Evolutionary conservation across 495 filamentous ascomycete species (phyloP).

Genomic region (Staphylotrichum longicolle): DNA sequence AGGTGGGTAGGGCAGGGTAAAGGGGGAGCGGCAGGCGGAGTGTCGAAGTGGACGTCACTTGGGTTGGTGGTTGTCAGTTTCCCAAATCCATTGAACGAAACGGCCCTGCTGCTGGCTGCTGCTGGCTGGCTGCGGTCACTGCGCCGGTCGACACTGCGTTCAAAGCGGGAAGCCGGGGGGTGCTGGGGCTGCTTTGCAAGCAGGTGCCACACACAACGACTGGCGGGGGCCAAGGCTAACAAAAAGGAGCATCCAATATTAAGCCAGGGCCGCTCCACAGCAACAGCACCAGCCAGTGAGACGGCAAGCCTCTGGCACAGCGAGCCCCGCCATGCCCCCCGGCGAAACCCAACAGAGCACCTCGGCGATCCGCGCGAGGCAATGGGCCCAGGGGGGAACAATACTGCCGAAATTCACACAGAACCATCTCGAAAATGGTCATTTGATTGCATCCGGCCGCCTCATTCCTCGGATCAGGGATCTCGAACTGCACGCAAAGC

Average conservation of each 20-base stretch:
- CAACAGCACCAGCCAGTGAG: conserved; percentile 11
- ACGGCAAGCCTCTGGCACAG: conserved; percentile 9
- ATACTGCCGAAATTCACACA: conserved; percentile 12
- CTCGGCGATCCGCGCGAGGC: conserved; percentile 2
- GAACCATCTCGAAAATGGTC: conserved; percentile 11
- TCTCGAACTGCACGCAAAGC: not conserved
- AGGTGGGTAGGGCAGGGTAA: not conserved
- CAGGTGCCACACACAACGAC: conserved; percentile 18
- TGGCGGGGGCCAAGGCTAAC: conserved; percentile 19
- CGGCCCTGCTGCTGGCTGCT: conserved; percentile 9
- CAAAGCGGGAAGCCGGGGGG: conserved; percentile 18
- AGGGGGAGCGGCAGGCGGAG: not conserved
- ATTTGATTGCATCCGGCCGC: conserved; percentile 2
- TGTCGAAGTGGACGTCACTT: conserved; percentile 9
- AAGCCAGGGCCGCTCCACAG: conserved; percentile 15
- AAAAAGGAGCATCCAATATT: conserved; percentile 26
- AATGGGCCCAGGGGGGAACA: not conserved
- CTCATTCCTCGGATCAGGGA: not conserved
- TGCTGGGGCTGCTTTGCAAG: conserved; percentile 10
- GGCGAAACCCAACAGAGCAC: conserved; percentile 5
- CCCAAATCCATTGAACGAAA: conserved; percentile 21
- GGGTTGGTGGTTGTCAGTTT: conserved; percentile 15
- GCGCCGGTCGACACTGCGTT: conserved; percentile 19
- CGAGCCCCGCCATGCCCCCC: conserved; percentile 14
- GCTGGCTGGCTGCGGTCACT: no score